These are phyloP conservation scores for Coniosporium tulheliwenetii DNA, from an alignment of 2,329 filamentous ascomycete genomes.

Conservation along the genomic window DNA sequence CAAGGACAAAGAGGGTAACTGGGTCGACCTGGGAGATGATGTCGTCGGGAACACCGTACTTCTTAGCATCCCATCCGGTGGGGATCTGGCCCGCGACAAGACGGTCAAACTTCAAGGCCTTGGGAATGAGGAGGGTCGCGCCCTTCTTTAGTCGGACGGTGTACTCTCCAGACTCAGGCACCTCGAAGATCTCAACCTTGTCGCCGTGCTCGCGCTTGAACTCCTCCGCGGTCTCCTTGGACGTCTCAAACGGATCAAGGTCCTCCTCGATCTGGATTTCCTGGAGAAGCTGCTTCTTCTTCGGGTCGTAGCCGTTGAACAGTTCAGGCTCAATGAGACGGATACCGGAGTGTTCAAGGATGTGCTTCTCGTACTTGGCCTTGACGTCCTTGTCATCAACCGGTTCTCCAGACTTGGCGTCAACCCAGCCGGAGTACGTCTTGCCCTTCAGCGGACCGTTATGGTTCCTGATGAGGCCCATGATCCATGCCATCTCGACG, in stretches of 20 bases:
- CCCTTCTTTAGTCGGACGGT: constrained; percentile 92
- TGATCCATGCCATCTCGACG: constrained; percentile 99
- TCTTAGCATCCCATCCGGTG: constrained; percentile 92
- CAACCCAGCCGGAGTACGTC: constrained; percentile 93
- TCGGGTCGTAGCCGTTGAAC: constrained; percentile 92
- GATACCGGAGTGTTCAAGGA: constrained; percentile 92
- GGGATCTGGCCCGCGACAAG: constrained; percentile 95
- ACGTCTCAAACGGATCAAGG: constrained; percentile 89
- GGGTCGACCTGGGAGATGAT: constrained; percentile 97
- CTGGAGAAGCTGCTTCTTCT: constrained; percentile 96
- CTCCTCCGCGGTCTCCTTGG: constrained; percentile 92
- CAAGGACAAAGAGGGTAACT: constrained; percentile 86
- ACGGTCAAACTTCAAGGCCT: constrained; percentile 92
- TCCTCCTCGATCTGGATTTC: constrained; percentile 97
- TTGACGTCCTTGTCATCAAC: constrained; percentile 98
- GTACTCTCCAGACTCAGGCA: constrained; percentile 84
- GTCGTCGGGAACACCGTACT: constrained; percentile 91
- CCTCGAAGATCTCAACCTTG: constrained; percentile 82
- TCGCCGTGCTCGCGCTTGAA: constrained; percentile 96
- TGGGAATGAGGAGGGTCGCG: constrained; percentile 86
- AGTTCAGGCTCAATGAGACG: constrained; percentile 95
- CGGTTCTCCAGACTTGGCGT: constrained; percentile 83
- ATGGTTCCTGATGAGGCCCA: constrained; percentile 98
- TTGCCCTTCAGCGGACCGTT: constrained; percentile 93
- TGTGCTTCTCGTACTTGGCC: constrained; percentile 90